Evolutionary conservation across 768 basidiomycete genomes (phyloP).

Genomic region (Pisolithus sp.): DNA sequence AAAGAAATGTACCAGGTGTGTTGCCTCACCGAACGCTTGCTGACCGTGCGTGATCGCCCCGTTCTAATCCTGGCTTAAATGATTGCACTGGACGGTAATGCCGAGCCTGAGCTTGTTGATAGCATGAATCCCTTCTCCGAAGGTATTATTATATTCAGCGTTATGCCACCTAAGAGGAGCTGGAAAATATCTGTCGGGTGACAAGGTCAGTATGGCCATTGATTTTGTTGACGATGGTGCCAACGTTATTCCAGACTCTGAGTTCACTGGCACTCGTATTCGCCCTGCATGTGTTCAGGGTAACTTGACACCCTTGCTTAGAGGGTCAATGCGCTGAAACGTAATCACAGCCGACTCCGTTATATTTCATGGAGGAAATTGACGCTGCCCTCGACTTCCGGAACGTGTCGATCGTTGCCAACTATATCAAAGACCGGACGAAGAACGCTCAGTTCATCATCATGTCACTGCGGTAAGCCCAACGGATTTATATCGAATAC

Average conservation of each 20-base stretch:
- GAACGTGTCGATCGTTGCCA: constrained; percentile 97
- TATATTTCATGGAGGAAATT: constrained; percentile 99
- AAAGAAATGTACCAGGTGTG: constrained; percentile 99
- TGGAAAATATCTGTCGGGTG: constrained; percentile 98
- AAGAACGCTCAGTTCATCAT: constrained; percentile 98
- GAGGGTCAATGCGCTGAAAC: not conserved
- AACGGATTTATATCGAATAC: not conserved
- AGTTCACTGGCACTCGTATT: constrained; percentile 96
- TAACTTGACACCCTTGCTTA: constrained; percentile 19
- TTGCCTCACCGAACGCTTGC: not conserved
- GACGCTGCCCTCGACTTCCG: constrained; percentile 94
- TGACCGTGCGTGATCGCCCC: too few relatives aligned
- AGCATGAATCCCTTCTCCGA: constrained; percentile 99
- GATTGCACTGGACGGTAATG: constrained; percentile 98
- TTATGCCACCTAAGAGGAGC: constrained; percentile 99
- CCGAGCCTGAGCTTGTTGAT: constrained; percentile 94
- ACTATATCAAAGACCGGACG: constrained; percentile 95
- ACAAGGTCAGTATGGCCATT: constrained; percentile 66
- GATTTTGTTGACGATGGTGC: not conserved
- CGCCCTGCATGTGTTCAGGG: constrained; percentile 96
- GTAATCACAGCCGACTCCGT: constrained; percentile 71
- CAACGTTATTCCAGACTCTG: constrained; percentile 54
- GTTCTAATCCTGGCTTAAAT: constrained; percentile 48
- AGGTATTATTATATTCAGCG: constrained; percentile 95
- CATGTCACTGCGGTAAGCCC: constrained; percentile 81